Percentiles rank a stretch among this genome's conserved stretches.
Conservation (phyloP, 805 yeast genomes). For the Lachancea nothofagi region DNA sequence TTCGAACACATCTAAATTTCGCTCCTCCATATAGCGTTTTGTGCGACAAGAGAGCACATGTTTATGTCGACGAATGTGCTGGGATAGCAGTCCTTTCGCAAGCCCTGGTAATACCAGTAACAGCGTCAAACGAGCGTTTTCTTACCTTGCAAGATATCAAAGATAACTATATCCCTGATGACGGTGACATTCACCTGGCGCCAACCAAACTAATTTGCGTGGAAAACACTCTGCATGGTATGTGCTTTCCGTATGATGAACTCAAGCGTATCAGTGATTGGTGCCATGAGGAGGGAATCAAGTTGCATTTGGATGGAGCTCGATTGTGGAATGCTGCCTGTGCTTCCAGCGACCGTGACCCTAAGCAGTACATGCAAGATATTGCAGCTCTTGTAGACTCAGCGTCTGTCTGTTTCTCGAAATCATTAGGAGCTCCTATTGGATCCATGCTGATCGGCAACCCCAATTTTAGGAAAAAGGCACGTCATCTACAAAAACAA, state of each 20-base stretch:
- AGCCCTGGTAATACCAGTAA: constrained; percentile 74
- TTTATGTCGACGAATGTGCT: constrained; percentile 73
- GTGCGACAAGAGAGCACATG: constrained; percentile 73
- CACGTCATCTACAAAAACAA: constrained; percentile 75
- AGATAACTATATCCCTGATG: constrained; percentile 48
- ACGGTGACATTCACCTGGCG: constrained; percentile 70
- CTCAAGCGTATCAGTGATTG: constrained; percentile 55
- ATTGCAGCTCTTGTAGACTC: constrained; percentile 68
- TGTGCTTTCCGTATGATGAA: constrained; percentile 65
- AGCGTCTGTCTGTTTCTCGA: constrained; percentile 72
- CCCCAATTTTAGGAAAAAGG: constrained; percentile 45
- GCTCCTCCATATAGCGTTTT: constrained; percentile 77
- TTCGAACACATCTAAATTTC: constrained; percentile 51
- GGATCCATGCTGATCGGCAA: constrained; percentile 73
- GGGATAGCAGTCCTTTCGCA: constrained; percentile 76
- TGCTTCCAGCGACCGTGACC: constrained; percentile 2
- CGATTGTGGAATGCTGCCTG: constrained; percentile 72
- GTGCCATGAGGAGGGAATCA: constrained; percentile 48
- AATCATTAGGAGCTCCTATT: constrained; percentile 79
- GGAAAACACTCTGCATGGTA: constrained; percentile 76
- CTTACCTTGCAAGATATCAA: constrained; percentile 67
- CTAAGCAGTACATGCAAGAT: constrained; percentile 51
- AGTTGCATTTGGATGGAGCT: constrained; percentile 78
- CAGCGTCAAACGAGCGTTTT: constrained; percentile 59
- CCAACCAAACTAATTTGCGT: constrained; percentile 73